Evolutionary conservation across 2,329 filamentous ascomycete genomes (phyloP).

Genomic region (Verticillium nonalfalfae): DNA sequence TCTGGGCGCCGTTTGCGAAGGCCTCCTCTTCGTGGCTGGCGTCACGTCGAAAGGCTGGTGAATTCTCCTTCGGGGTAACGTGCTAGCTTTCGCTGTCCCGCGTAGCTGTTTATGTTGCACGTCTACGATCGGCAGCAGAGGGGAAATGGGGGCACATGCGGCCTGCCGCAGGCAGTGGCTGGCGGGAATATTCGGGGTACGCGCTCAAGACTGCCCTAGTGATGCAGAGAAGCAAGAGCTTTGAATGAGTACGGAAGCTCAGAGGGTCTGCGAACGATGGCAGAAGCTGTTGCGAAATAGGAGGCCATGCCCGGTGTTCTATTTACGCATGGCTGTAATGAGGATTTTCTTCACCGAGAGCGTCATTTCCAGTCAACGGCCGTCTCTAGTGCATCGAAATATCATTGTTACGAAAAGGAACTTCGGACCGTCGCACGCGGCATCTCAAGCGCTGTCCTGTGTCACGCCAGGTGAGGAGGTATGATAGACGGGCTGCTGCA

Average conservation of each 20-base stretch:
- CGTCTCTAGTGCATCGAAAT: background rate
- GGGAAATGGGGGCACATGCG: background rate
- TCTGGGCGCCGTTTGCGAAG: background rate
- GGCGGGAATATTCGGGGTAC: too few relatives aligned
- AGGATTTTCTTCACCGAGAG: background rate
- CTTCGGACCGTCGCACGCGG: background rate
- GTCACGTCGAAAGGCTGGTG: too few relatives aligned
- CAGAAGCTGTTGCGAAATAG: background rate
- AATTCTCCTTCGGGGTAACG: too few relatives aligned
- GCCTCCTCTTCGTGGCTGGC: too few relatives aligned
- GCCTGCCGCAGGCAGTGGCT: background rate
- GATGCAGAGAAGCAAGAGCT: background rate
- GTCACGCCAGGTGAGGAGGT: background rate
- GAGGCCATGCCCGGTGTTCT: background rate
- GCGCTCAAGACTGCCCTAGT: background rate
- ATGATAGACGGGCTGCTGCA: background rate
- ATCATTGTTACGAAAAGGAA: background rate
- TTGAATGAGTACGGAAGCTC: background rate
- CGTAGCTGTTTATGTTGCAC: background rate
- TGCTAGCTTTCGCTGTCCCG: too few relatives aligned
- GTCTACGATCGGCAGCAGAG: background rate
- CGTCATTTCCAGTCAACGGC: background rate
- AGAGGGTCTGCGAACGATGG: background rate
- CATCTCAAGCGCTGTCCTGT: background rate
- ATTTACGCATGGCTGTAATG: background rate